Conservation (phyloP, 2,329 filamentous ascomycete species). For the Cladosporium oxysporum region DNA sequence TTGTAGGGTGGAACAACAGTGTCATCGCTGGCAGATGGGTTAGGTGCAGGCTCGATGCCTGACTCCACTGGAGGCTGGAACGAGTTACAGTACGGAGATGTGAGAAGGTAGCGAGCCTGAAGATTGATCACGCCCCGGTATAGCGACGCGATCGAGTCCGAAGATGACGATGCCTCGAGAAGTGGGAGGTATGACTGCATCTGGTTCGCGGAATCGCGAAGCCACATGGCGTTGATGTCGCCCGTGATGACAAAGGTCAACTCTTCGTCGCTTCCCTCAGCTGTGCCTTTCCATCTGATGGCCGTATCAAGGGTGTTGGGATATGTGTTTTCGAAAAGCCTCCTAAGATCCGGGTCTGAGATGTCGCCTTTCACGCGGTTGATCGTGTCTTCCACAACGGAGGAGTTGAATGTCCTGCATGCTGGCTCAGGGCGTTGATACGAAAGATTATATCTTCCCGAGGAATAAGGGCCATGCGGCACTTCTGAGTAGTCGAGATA, state of each 20-base stretch:
- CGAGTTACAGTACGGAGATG: conserved; percentile 57
- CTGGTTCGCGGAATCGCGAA: conserved; percentile 63
- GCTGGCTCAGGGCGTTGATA: conserved; percentile 46
- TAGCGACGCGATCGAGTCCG: conserved; percentile 64
- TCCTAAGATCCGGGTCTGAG: conserved; percentile 61
- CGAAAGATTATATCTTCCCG: conserved; percentile 48
- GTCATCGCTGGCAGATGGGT: conserved; percentile 44
- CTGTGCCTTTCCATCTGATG: conserved; percentile 66
- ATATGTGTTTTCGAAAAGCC: conserved; percentile 71
- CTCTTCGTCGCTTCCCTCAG: conserved; percentile 62
- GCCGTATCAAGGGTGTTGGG: conserved; percentile 77
- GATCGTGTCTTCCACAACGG: conserved; percentile 45
- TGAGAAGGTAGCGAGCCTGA: conserved; percentile 67
- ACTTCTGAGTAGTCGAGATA: conserved; percentile 45
- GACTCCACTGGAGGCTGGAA: conserved; percentile 55
- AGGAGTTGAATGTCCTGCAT: conserved; percentile 52
- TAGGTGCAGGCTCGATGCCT: conserved; percentile 42
- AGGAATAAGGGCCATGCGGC: conserved; percentile 47
- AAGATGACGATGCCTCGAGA: conserved; percentile 55
- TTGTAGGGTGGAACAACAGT: conserved; percentile 46
- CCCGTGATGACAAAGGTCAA: conserved; percentile 62
- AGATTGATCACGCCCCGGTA: conserved; percentile 73
- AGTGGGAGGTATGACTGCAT: conserved; percentile 69
- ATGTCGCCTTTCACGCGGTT: conserved; percentile 37
- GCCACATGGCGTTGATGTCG: conserved; percentile 57